Percentiles rank a stretch among this genome's conserved stretches.
Evolutionary conservation across 495 filamentous ascomycete genomes (phyloP).

Genomic region (Pseudotulostoma volvatum): DNA sequence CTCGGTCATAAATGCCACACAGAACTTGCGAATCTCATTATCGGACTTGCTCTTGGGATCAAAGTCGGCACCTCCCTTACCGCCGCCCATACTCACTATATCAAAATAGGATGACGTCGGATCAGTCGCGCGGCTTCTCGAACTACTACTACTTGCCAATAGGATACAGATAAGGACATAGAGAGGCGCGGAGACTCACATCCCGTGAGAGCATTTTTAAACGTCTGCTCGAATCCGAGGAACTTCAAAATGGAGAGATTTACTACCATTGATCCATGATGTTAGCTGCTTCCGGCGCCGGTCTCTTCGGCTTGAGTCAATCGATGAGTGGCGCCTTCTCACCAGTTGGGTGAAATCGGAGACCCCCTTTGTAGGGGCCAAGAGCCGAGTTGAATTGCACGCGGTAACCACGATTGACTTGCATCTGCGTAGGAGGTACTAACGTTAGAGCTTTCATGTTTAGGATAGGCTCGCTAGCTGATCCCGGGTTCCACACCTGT

Average conservation of each 20-base stretch:
- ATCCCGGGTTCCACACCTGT: constrained; percentile 12
- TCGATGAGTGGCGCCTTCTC: too few species aligned
- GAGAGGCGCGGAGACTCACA: constrained; percentile 42
- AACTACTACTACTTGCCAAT: constrained; percentile 12
- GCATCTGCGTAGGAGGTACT: too few species aligned
- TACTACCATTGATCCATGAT: too few species aligned
- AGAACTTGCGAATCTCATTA: constrained; percentile 95
- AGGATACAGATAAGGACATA: neutral
- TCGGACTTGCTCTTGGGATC: constrained; percentile 98
- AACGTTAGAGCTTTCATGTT: too few species aligned
- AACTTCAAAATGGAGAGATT: constrained; percentile 98
- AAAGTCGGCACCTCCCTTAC: constrained; percentile 97
- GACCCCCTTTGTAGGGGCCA: constrained; percentile 95
- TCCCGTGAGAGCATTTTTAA: constrained; percentile 98
- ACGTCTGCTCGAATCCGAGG: constrained; percentile 97
- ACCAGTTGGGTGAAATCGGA: constrained; percentile 74
- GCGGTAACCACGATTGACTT: constrained; percentile 92
- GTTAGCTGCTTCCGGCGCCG: too few species aligned
- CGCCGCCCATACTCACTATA: constrained; percentile 88
- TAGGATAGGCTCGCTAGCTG: neutral
- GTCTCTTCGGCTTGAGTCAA: too few species aligned
- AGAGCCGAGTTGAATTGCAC: constrained; percentile 99
- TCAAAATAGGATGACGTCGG: too few species aligned
- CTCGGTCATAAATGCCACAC: constrained; percentile 88
- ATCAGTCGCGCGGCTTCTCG: too few species aligned